A percentile compares a stretch with the other conserved stretches of the same genome.
Evolutionary conservation across 2,329 filamentous ascomycete species (phyloP).

Genomic region (Talaromyces pinophilus): DNA sequence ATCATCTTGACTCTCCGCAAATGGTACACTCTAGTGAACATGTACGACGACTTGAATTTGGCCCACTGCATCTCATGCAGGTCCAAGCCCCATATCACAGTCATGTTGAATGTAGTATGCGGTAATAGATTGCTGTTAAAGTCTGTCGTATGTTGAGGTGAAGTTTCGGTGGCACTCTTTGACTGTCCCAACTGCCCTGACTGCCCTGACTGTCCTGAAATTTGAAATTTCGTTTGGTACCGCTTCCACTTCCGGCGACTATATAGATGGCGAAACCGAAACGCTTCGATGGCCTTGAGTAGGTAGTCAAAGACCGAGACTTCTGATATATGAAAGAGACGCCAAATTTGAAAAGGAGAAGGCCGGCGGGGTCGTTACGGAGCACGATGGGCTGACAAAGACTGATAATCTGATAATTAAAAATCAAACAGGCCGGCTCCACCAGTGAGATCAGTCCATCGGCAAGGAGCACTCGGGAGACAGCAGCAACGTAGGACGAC

Average conservation of each 20-base stretch:
- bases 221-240: neutral
- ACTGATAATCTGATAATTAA: neutral
- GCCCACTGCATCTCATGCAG: constrained; percentile 59
- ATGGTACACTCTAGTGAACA: constrained; percentile 60
- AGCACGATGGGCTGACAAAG: neutral
- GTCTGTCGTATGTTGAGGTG: neutral
- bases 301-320: neutral
- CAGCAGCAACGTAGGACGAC: neutral
- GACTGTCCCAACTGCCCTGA: too few species aligned
- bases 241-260: constrained; percentile 1
- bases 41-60: constrained; percentile 60
- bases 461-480: neutral
- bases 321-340: neutral
- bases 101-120: constrained; percentile 32
- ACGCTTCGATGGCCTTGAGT: neutral
- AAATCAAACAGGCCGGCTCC: neutral
- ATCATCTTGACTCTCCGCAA: constrained; percentile 60
- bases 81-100: constrained; percentile 60
- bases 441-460: neutral
- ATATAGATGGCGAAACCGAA: neutral
- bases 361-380: neutral
- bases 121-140: neutral
- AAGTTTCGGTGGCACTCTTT: neutral
- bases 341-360: neutral
- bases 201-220: neutral